Evolutionary conservation across 805 yeast species (phyloP), one percentile per base, ranked within the genome.

Genomic region (Candida caryicola): DNA sequence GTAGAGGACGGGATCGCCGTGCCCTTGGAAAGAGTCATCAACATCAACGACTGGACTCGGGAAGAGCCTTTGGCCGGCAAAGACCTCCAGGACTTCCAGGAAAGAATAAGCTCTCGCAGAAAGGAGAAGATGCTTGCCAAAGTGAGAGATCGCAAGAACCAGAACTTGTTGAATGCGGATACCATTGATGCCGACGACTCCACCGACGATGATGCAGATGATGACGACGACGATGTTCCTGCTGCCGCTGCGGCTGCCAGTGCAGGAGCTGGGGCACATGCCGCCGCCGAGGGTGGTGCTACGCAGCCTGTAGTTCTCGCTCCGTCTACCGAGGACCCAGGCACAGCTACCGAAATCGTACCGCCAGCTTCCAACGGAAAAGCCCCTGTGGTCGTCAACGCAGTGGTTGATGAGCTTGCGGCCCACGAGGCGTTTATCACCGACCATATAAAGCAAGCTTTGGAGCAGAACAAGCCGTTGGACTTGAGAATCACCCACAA

Each of bases 1-100:
- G 54, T 68, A 17, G 79, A 74, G 43, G 90, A 85, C 52, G 89
- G 88, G 3, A 57, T 73, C 0, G 74, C 84, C 2, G 78, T 82
- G 2, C 74, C 77, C 1, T 61, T 78, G 25, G 72, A 69, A 33
- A 72, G 54, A 25, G 38, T 75, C 6, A 64, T 77, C 12, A 50
- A 66, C 2, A 41, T 77, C 3, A 59, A 58, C 4, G 47, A 77
- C 17, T 66, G 69, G 49, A 53, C 63, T 2, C 58, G 69, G 26
- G 84, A 77, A 45, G 81, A 76, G 34, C 62, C 66, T 0, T 57
- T 85, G 17, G 57, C 54, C 10, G 81, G 77, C 1, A 53, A 65
- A 4, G 86, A 79, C 18, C 60, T 83, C 21, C 57, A 62, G 5
- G 62, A 62, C 4, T 83, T 76, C 49, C 69, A 68, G 17, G 70